Evolutionary conservation across 108 stramenopile species (phyloP).

Genomic region (Fistulifera solaris): DNA sequence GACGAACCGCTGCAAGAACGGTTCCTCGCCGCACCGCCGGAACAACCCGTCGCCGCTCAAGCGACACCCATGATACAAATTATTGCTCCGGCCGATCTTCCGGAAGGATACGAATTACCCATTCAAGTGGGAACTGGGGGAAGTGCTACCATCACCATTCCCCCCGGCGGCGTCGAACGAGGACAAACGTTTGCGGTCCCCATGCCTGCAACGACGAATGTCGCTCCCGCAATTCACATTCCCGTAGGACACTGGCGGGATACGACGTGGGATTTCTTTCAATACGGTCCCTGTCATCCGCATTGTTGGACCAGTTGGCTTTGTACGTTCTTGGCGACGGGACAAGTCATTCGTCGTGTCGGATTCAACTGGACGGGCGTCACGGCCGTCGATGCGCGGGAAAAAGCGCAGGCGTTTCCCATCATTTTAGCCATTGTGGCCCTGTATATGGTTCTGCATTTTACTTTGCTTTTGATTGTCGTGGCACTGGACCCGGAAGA

Average conservation of each 20-base stretch:
- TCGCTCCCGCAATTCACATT: neutral
- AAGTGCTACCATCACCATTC: slow-evolving; percentile 30
- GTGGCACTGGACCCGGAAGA: neutral
- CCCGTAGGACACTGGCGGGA: slow-evolving; percentile 14
- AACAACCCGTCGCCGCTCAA: too few species aligned
- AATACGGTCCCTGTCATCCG: slow-evolving; percentile 9
- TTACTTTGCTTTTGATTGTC: slow-evolving; percentile 1
- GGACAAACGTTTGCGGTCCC: slow-evolving; percentile 42
- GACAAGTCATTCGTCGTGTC: slow-evolving; percentile 10
- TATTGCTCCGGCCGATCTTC: slow-evolving; percentile 44
- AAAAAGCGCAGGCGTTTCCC: slow-evolving; percentile 1
- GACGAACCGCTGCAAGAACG: too few species aligned
- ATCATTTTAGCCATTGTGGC: slow-evolving; percentile 1
- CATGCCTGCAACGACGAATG: neutral
- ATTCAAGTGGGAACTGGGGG: slow-evolving; percentile 20
- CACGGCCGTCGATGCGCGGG: neutral
- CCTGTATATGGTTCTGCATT: slow-evolving; percentile 1
- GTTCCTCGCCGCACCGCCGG: too few species aligned
- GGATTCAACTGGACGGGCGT: slow-evolving; percentile 5
- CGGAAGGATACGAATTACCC: slow-evolving; percentile 50
- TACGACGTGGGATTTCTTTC: neutral
- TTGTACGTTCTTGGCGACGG: slow-evolving; percentile 7
- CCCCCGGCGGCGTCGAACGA: slow-evolving; percentile 37
- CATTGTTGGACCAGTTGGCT: slow-evolving; percentile 5
- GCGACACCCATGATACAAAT: slow-evolving; percentile 17